Evolutionary conservation across 1,284 basidiomycete species (phyloP).

Genomic region (Ustilago curta): DNA sequence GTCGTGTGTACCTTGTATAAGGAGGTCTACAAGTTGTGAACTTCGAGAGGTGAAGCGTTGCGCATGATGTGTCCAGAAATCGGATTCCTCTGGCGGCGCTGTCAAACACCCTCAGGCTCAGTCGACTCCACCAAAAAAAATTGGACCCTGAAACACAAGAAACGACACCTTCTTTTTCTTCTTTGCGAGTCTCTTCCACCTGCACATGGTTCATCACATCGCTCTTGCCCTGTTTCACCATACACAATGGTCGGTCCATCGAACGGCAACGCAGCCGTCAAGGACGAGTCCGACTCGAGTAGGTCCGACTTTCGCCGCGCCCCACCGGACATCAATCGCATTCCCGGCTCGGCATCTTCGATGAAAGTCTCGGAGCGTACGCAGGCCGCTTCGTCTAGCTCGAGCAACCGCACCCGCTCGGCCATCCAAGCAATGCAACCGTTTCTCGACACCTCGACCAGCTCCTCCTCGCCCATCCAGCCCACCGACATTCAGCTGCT

Average conservation of each 20-base stretch:
- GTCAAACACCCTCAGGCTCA: not conserved
- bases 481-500: conserved; percentile 54
- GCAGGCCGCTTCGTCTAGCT: not conserved
- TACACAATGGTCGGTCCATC: not conserved
- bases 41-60: not conserved
- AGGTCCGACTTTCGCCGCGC: conserved; percentile 23
- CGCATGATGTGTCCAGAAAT: not conserved
- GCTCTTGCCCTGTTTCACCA: no score
- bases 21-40: no score
- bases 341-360: conserved; percentile 40
- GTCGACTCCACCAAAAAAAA: not conserved
- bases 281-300: no score
- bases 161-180: not conserved
- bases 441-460: conserved; percentile 34
- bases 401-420: not conserved
- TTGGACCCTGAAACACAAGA: conserved; percentile 10
- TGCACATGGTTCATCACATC: not conserved
- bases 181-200: not conserved
- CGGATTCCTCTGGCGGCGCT: not conserved
- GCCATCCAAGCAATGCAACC: conserved; percentile 37
- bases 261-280: not conserved
- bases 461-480: conserved; percentile 27
- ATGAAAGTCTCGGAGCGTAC: conserved; percentile 40
- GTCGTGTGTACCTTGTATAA: not conserved
- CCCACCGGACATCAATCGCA: conserved; percentile 27